Base-by-base conservation (phyloP, 495 filamentous ascomycete species). In the Neurospora hispaniola region DNA sequence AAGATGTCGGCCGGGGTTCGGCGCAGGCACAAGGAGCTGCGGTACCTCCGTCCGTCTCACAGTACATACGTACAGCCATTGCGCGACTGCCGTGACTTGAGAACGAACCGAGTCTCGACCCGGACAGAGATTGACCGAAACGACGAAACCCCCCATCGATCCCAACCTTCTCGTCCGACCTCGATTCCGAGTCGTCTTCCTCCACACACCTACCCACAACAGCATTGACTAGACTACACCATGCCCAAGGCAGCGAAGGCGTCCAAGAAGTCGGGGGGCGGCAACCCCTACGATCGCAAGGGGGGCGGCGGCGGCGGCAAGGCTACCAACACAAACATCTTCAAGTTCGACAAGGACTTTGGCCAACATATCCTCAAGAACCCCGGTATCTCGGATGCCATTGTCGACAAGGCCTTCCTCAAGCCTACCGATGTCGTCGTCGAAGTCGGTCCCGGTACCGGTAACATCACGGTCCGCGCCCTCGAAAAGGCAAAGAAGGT, bases 331-430 rank as follows among this genome's bases (percentile, higher is more conserved):
- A 91, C 96, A 82, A 93, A 92, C 77, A 91, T 97, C 82, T 98
- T 97, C 87, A 87, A 87, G 75, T 88, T 88, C 80, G 84, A 84
- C 79, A 84, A 83, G 73, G 83, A 85, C 73, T 81, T 80, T 69
- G 83, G 95, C 74, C 95, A 98, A 84, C 95, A 98, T 81, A 93
- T 98, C 71, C 86, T 98, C 76, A 97, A 97, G 84, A 98, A 98
- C 82, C 94, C 94, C 20, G 94, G 93, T 73, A 93, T 98, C 72
- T 93, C 94, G 20, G 89, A 94, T 79, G 91, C 91, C 35, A 98
- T 97, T 68, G 85, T 87, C 40, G 87, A 92, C 70, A 98, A 98
- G 82, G 93, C 95, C 38, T 88, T 89, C 72, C 88, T 98, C 20
- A 97, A 97, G 77, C 94, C 94, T 66, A 93, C 91, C 42, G 95